Evolutionary conservation across 1,139 yeast genomes (phyloP).

Genomic region (Yamadazyma dushanensis): DNA sequence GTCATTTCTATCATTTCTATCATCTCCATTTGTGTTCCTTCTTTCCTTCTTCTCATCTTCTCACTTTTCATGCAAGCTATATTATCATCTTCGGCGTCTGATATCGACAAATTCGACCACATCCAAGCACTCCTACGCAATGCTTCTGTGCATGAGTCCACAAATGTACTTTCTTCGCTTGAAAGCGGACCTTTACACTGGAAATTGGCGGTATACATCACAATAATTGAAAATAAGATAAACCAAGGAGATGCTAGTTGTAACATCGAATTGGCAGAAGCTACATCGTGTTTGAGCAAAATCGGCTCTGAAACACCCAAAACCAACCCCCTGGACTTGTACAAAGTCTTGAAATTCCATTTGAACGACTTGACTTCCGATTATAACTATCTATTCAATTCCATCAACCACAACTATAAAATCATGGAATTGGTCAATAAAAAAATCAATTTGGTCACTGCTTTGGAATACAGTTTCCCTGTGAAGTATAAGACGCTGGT

Average conservation of each 20-base stretch:
- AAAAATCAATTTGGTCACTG: constrained; percentile 29
- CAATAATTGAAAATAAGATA: not conserved
- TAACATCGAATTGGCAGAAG: constrained; percentile 1
- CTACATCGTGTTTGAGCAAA: not conserved
- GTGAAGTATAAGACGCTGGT: constrained; percentile 12
- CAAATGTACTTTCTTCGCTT: not conserved
- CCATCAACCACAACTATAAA: constrained; percentile 16
- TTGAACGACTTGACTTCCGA: constrained; percentile 28
- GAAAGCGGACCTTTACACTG: not conserved
- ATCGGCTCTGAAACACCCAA: not conserved
- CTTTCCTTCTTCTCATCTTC: not conserved
- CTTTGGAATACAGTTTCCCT: constrained; percentile 7
- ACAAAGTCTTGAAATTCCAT: constrained; percentile 14
- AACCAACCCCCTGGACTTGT: constrained; percentile 1
- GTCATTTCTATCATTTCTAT: no score
- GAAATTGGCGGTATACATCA: constrained; percentile 1
- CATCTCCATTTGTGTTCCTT: not conserved
- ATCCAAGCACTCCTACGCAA: not conserved
- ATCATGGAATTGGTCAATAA: constrained; percentile 40
- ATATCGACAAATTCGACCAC: constrained; percentile 1
- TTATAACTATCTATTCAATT: constrained; percentile 27
- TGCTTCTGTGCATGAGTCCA: not conserved
- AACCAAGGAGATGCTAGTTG: not conserved
- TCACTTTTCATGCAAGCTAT: no score
- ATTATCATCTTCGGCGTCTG: not conserved